Evolutionary conservation across 2,329 filamentous ascomycete genomes (phyloP).

Genomic region (Zymoseptoria ardabiliae): DNA sequence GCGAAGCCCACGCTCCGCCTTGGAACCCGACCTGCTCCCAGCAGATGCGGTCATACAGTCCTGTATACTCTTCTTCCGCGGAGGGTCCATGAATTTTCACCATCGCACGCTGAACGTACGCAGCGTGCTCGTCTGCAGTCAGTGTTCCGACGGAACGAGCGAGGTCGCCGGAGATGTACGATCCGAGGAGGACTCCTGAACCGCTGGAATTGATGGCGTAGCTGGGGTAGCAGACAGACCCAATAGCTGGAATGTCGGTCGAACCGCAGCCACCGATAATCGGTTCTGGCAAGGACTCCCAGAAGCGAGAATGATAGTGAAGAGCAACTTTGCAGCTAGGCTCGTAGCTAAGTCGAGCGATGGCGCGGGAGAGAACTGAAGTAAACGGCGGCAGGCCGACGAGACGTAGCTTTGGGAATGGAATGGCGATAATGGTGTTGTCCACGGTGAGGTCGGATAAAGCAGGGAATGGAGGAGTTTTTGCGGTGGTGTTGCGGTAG

Average conservation of each 20-base stretch:
- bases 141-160: conserved; percentile 43
- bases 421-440: conserved; percentile 58
- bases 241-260: conserved; percentile 55
- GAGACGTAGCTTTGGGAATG: conserved; percentile 57
- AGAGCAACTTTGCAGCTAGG: conserved; percentile 54
- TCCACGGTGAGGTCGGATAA: conserved; percentile 32
- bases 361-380: conserved; percentile 43
- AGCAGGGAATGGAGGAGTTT: conserved; percentile 43
- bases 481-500: conserved; percentile 43
- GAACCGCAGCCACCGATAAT: conserved; percentile 60
- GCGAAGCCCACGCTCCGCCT: conserved; percentile 53
- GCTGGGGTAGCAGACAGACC: conserved; percentile 58
- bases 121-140: conserved; percentile 54
- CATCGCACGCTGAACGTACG: conserved; percentile 58
- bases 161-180: conserved; percentile 46
- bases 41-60: conserved; percentile 57
- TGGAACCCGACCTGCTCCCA: conserved; percentile 58
- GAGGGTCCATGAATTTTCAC: conserved; percentile 58
- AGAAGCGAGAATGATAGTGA: conserved; percentile 59
- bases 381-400: conserved; percentile 53
- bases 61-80: conserved; percentile 56
- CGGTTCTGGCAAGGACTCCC: conserved; percentile 46
- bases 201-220: conserved; percentile 59
- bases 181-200: conserved; percentile 55
- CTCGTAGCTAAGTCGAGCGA: conserved; percentile 43